These are phyloP conservation scores for Aspergillus sp. DNA, from an alignment of 2,329 filamentous ascomycete species.

Conservation along the genomic window DNA sequence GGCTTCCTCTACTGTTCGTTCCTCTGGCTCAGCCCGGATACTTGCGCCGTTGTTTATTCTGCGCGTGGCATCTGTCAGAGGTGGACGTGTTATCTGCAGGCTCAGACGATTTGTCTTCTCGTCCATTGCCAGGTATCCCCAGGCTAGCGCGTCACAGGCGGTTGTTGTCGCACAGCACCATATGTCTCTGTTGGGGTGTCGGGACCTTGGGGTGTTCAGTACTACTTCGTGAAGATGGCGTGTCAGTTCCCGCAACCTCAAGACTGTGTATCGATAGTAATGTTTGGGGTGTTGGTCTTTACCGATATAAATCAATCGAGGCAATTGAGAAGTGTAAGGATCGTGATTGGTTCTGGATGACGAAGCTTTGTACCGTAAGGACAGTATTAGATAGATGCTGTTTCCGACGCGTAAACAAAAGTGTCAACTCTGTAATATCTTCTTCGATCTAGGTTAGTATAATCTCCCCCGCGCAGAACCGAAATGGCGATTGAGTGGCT, in stretches of 20 bases:
- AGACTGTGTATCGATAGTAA: not conserved
- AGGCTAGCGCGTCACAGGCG: not conserved
- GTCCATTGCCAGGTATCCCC: conserved; percentile 26
- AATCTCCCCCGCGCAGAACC: not conserved
- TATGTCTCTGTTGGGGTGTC: not conserved
- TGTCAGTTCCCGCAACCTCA: not conserved
- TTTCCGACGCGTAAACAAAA: not conserved
- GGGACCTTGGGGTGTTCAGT: not conserved
- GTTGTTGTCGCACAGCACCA: not conserved
- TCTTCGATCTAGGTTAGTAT: not conserved
- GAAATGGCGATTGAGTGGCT: not conserved
- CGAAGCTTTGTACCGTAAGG: not conserved
- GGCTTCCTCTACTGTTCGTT: conserved; percentile 10
- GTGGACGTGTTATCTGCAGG: conserved; percentile 30
- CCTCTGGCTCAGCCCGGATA: conserved; percentile 16
- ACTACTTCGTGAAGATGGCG: not conserved
- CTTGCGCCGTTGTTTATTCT: conserved; percentile 47
- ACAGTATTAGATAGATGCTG: not conserved
- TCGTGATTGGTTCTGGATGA: not conserved
- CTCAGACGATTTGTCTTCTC: conserved; percentile 7
- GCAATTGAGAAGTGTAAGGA: not conserved
- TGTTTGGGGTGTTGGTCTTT: not conserved
- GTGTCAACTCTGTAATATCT: not conserved
- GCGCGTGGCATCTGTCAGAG: conserved; percentile 50
- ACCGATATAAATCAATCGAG: not conserved